phyloP scores from a whole-genome alignment of 768 basidiomycete genomes.

The Lactarius trivialis region DNA sequence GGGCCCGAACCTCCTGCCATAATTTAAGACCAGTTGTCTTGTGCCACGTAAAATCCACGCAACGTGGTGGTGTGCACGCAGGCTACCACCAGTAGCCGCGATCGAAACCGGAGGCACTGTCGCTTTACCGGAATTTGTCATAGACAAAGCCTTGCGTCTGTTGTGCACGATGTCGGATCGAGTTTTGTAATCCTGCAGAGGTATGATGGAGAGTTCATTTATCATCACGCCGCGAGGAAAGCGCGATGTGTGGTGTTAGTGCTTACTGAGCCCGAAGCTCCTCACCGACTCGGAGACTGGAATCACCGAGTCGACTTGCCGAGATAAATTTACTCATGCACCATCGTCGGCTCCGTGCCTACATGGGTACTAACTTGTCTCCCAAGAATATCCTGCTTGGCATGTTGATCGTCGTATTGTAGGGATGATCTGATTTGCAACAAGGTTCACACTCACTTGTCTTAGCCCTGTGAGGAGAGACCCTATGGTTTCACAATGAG shows the following conservation, averaged over 20 bases:
- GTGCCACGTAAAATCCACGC: neutral
- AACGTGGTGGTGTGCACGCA: neutral
- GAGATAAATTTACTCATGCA: neutral
- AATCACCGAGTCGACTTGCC: no score
- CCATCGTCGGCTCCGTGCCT: neutral
- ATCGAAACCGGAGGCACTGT: neutral
- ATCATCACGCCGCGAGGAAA: neutral
- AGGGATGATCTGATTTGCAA: neutral
- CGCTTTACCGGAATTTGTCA: neutral
- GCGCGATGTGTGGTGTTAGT: neutral
- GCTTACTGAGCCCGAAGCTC: neutral
- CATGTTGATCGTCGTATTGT: neutral
- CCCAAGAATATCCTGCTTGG: neutral
- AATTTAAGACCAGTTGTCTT: neutral
- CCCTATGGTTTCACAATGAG: neutral
- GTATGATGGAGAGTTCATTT: neutral
- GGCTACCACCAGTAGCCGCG: neutral
- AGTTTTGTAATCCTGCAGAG: neutral
- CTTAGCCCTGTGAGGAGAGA: neutral
- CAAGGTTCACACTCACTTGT: neutral
- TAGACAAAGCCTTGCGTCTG: neutral
- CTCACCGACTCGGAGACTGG: neutral
- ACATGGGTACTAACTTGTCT: neutral
- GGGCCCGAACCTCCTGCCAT: neutral
- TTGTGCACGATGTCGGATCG: neutral